These are phyloP conservation scores for Coffea humblotiana DNA, from an alignment of 305 asterid genomes.

Conservation along the genomic window DNA sequence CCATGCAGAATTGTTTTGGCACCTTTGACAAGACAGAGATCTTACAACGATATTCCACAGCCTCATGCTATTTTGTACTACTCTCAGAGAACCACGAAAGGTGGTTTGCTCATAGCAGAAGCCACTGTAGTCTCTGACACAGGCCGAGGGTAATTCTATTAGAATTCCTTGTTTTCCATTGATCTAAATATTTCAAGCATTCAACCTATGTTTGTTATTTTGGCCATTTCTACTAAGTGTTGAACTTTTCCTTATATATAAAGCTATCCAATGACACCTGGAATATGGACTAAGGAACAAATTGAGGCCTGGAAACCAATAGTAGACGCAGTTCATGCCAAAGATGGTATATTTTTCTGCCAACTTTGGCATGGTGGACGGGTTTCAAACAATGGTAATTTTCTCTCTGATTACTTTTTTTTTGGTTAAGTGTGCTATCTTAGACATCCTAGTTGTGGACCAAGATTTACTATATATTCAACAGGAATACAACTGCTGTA, in stretches of 20 bases:
- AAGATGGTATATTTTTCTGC: slow-evolving; percentile 61
- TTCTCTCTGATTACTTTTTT: not conserved
- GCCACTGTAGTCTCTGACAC: slow-evolving; percentile 54
- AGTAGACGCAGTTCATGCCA: slow-evolving; percentile 72
- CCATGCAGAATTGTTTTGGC: slow-evolving; percentile 36
- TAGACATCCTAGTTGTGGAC: too few species aligned
- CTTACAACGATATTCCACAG: slow-evolving; percentile 47
- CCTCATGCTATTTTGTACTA: slow-evolving; percentile 59
- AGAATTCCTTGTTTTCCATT: not conserved
- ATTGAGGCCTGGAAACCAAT: slow-evolving; percentile 14
- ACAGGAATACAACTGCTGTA: too few species aligned
- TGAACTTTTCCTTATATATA: not conserved
- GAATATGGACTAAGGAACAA: too few species aligned
- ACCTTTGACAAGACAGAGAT: slow-evolving; percentile 39
- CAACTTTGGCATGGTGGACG: slow-evolving; percentile 24
- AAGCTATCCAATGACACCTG: slow-evolving; percentile 58
- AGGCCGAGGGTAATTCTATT: slow-evolving; percentile 36
- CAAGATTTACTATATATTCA: too few species aligned
- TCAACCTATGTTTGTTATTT: not conserved
- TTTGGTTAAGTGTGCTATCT: too few species aligned
- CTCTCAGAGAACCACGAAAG: slow-evolving; percentile 54
- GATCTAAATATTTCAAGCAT: not conserved
- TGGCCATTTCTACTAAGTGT: not conserved
- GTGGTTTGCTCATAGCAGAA: slow-evolving; percentile 50
- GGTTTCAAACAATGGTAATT: slow-evolving; percentile 52